phyloP scores from a whole-genome alignment of 2,329 filamentous ascomycete genomes.

The Fusarium sp. region DNA sequence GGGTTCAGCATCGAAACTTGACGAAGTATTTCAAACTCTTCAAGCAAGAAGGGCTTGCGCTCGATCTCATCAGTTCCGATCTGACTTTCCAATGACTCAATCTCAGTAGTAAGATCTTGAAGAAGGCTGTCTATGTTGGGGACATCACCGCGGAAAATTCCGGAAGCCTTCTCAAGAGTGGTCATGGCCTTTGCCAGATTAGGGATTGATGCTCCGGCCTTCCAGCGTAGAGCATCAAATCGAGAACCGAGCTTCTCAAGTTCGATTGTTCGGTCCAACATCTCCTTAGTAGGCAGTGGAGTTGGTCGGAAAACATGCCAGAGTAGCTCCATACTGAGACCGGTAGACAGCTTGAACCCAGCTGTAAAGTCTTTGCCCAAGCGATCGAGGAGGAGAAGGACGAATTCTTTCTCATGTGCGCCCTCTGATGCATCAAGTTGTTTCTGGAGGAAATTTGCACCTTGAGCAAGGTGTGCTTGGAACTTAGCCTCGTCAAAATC shows the following conservation, averaged over 20 bases:
- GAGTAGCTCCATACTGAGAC: slow-evolving; percentile 82
- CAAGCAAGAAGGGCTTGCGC: slow-evolving; percentile 64
- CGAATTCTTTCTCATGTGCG: slow-evolving; percentile 54
- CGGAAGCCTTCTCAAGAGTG: slow-evolving; percentile 69
- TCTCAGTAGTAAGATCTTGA: slow-evolving; percentile 63
- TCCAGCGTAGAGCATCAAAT: slow-evolving; percentile 74
- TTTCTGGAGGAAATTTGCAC: slow-evolving; percentile 59
- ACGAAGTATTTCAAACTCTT: slow-evolving; percentile 69
- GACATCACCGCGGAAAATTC: slow-evolving; percentile 62
- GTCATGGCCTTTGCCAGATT: slow-evolving; percentile 67
- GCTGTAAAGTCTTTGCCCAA: slow-evolving; percentile 72
- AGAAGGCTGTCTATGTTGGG: slow-evolving; percentile 63
- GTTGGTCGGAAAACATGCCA: slow-evolving; percentile 80
- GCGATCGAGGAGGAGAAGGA: slow-evolving; percentile 56
- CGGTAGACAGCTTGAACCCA: slow-evolving; percentile 79
- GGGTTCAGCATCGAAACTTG: slow-evolving; percentile 63
- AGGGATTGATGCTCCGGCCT: slow-evolving; percentile 63
- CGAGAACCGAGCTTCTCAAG: slow-evolving; percentile 69
- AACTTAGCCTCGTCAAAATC: slow-evolving; percentile 74
- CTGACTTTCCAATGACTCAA: slow-evolving; percentile 64
- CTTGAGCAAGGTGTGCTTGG: slow-evolving; percentile 71
- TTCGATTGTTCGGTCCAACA: slow-evolving; percentile 62
- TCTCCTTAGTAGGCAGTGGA: slow-evolving; percentile 62
- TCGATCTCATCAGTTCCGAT: slow-evolving; percentile 59
- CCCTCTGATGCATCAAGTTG: slow-evolving; percentile 46